Evolutionary conservation across 305 asterid species (phyloP), one percentile per base, ranked within the genome.

Genomic region (Fraxinus dipetala): DNA sequence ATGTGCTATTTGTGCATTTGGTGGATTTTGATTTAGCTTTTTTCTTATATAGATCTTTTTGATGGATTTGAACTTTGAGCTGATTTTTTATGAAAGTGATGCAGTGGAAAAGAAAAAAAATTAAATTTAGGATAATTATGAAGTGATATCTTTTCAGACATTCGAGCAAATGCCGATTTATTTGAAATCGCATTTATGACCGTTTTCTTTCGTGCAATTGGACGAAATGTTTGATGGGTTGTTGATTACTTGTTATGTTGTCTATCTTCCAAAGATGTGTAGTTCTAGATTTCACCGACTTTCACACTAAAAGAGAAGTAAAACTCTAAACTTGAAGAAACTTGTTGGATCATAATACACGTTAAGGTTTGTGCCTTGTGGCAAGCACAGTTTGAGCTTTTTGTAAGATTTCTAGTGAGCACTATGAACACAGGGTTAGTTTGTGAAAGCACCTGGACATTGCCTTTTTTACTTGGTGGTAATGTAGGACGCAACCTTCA

Each of bases 41-140:
- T 56, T 67, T 65, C 24, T 51, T 22, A 4, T 77, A 80, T 76
- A 3, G 28, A 70, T 59, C 72, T 45, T 59, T 77, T 34, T 43
- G 77, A 56, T 7, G 24, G 82, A 77, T 6, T 7, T 56, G 67
- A 56, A 6, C 11, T n/a, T 20, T 56, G 67, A 6, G 10, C 3
- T 51, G 77, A 54, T 72, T 74, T 72, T 73, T 75, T 3, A 75
- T 79, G 74, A 61, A 76, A 84, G 79, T 18, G 76, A 30, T 5
- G 63, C 22, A 48, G 16, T 16, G 20, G 20, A 43, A 79, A 45
- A 43, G 2, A 32, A 13, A 43, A 38, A 8, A n/a, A 31, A 22
- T 70, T 5, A 31, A 24, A 76, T 1, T 83, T n/a, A n/a, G n/a
- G 30, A 26, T 63, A 7, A 18, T 26, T 83, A 7, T 30, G 1